Base-by-base conservation (phyloP, 1,139 yeast genomes). In the Wickerhamomyces sp. region DNA sequence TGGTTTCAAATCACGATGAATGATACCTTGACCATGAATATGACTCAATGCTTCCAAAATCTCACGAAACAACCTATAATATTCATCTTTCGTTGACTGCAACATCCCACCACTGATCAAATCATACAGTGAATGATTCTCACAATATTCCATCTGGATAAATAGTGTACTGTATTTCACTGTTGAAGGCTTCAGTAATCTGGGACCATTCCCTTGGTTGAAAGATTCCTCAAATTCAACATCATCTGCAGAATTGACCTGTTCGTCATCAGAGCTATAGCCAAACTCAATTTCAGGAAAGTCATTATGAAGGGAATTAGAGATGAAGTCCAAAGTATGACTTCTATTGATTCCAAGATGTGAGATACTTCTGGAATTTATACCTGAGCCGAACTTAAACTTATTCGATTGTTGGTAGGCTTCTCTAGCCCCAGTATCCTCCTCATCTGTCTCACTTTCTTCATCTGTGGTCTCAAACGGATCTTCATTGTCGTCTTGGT, bases 71-170 rank as follows among this genome's bases (percentile, higher is more conserved):
- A 89, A 61, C 41, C 96, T 67, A 96, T 96, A 93, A 52, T 88
- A 89, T 50, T 86, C 94, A 40, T 76, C 81, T 0, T 85, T 67
- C 36, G 84, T 75, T 9, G 66, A 66, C 6, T 81, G 84, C n/a
- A 89, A 65, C 0, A 88, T 89, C 44, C 83, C 93, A 31, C 75
- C 75, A 33, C 62, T 61, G 28, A 93, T 91, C 43, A 91, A 64
- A 57, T 91, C 95, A 32, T 75, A 72, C 25, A 93, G 61, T 0
- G 98, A 91, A 41, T 86, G 86, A 52, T 91, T 91, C 51, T 93
- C 98, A 61, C 98, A 93, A 54, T 91, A 93, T 57, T 93, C 98
- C 99, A 93, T 93, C 54, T 93, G 98, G 44, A 93, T 91, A 54
- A 66, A 93, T 43, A 70, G 66, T 28, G 72, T 89, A 61, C 75